Evolutionary conservation across 2,329 filamentous ascomycete genomes (phyloP), one percentile per base, ranked within the genome.

Genomic region (Colletotrichum sojae): DNA sequence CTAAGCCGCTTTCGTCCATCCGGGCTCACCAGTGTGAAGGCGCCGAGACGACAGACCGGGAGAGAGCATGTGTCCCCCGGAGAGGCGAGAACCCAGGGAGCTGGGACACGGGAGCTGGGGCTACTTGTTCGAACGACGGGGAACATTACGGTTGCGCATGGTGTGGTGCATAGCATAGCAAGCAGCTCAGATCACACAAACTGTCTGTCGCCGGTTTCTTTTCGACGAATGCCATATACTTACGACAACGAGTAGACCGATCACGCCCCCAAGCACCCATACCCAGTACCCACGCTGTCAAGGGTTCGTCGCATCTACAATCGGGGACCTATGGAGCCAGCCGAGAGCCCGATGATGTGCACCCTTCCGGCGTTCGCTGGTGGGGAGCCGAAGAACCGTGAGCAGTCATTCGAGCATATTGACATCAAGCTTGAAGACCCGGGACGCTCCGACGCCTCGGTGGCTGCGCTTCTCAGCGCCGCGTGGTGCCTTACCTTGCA

Each of bases 401-500:
- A 49, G 46, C n/a, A n/a, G 18, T 49, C n/a, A 3, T n/a, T n/a
- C 4, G n/a, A n/a, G 46, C n/a, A 49, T 49, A 5, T 49, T n/a
- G 20, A 49, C 18, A 22, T 49, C 46, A 18, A 18, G 3, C 16
- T n/a, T 18, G 18, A 49, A n/a, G 4, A 8, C 4, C 46, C 18
- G 46, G 15, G 10, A 20, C 10, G 46, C 9, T n/a, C 40, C 13
- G 40, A 43, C 13, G 40, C 40, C 6, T n/a, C 40, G 40, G 40
- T 15, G 15, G 15, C 40, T n/a, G 16, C 40, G 10, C 40, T 43
- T 15, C 40, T 43, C 40, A 43, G 15, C n/a, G 40, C 46, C 18
- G 46, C 46, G 3, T 49, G 46, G 46, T 22, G 27, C 58, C 43
- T 61, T 20, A 25, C 48, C 25, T 22, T 61, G 48, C 49, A 61